Evolutionary conservation across 2,329 filamentous ascomycete genomes (phyloP).

Genomic region (Fusarium zealandicum): DNA sequence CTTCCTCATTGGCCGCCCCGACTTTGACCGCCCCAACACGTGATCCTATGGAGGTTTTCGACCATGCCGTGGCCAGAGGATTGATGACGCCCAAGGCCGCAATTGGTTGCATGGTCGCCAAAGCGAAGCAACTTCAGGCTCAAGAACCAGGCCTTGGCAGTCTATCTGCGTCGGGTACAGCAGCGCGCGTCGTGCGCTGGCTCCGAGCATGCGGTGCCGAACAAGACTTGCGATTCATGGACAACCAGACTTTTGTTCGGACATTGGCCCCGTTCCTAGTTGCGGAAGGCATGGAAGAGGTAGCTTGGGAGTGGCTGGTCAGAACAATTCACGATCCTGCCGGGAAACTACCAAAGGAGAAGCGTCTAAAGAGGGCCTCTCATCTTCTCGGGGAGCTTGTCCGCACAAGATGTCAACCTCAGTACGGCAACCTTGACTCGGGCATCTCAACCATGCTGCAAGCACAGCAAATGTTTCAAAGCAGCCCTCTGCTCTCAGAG

Average conservation of each 20-base stretch:
- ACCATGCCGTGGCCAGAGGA: constrained; percentile 61
- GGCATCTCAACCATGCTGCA: constrained; percentile 58
- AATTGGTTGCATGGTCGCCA: constrained; percentile 60
- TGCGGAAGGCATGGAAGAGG: constrained; percentile 58
- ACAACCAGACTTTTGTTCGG: constrained; percentile 48
- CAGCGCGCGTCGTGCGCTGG: constrained; percentile 60
- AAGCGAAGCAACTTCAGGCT: constrained; percentile 53
- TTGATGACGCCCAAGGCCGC: constrained; percentile 64
- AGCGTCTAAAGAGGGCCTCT: constrained; percentile 42
- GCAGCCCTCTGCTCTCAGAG: constrained; percentile 45
- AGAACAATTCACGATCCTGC: constrained; percentile 47
- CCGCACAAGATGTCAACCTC: constrained; percentile 50
- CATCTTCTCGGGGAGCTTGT: constrained; percentile 52
- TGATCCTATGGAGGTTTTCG: constrained; percentile 63
- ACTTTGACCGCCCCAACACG: constrained; percentile 26
- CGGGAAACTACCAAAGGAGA: constrained; percentile 25
- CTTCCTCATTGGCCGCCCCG: constrained; percentile 17
- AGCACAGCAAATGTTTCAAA: constrained; percentile 53
- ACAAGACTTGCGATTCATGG: constrained; percentile 55
- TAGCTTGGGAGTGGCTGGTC: constrained; percentile 62
- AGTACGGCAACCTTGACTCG: constrained; percentile 54
- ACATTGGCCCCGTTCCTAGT: constrained; percentile 59
- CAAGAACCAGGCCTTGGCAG: constrained; percentile 34
- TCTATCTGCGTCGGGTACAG: constrained; percentile 54
- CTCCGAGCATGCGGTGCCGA: constrained; percentile 59